These are phyloP conservation scores for Teratosphaeria zuluensis DNA, from an alignment of 2,329 filamentous ascomycete species.

Conservation along the genomic window DNA sequence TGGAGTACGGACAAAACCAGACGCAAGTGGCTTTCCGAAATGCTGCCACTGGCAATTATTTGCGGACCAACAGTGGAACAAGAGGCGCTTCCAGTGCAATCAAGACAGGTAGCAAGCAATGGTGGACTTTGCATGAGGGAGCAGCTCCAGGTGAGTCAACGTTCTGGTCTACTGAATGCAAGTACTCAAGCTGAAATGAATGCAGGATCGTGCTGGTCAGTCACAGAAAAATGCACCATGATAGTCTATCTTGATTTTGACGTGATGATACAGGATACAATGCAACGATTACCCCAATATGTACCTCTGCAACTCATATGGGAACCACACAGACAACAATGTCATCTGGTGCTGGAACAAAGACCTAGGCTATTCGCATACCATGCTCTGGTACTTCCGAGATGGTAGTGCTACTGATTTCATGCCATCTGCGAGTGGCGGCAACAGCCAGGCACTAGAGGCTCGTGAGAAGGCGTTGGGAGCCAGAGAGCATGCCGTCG, in stretches of 20 bases:
- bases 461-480: neutral
- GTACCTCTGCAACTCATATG: neutral
- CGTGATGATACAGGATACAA: neutral
- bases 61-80: neutral
- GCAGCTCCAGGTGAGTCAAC: neutral
- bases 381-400: conserved; percentile 1
- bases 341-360: neutral
- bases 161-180: neutral
- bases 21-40: conserved; percentile 1
- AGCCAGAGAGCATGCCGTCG: neutral
- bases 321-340: neutral
- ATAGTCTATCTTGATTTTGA: neutral
- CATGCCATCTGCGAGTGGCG: neutral
- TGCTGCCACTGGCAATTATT: neutral
- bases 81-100: neutral
- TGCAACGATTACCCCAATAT: neutral
- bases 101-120: neutral
- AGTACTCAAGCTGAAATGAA: neutral
- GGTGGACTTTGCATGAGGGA: neutral
- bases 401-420: neutral
- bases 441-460: neutral
- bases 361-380: neutral
- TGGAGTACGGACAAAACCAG: neutral
- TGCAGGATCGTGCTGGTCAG: neutral
- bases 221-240: neutral